Conservation (phyloP, 192 early-diverging fungal species). For the Umbelopsis sp. region DNA sequence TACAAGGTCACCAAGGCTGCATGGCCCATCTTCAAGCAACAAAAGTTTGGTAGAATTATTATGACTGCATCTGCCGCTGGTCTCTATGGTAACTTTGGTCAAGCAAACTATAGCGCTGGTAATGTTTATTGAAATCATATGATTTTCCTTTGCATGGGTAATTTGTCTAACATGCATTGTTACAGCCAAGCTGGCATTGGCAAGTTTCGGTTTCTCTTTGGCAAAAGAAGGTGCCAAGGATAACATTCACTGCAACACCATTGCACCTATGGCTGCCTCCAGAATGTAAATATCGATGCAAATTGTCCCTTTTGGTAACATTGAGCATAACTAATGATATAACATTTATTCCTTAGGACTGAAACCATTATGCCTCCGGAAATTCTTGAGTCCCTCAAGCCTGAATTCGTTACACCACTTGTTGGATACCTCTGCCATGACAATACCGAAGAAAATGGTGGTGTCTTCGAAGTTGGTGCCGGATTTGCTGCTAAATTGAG, state of each 20-base stretch:
- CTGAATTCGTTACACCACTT: constrained; percentile 95
- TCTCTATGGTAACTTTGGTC: constrained; percentile 99
- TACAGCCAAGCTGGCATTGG: constrained; percentile 91
- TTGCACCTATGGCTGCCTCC: constrained; percentile 97
- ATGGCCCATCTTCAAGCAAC: constrained; percentile 94
- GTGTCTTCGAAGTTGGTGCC: constrained; percentile 95
- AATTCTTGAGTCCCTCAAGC: constrained; percentile 92
- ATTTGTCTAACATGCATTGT: constrained; percentile 39
- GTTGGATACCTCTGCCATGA: constrained; percentile 96
- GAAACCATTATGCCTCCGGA: constrained; percentile 96
- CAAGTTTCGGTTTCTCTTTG: constrained; percentile 88
- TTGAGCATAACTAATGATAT: constrained; percentile 67
- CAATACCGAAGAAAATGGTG: constrained; percentile 75
- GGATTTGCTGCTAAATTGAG: constrained; percentile 92
- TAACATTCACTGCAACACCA: constrained; percentile 91
- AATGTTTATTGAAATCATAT: constrained; percentile 23
- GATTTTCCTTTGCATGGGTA: neutral
- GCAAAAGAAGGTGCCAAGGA: constrained; percentile 94
- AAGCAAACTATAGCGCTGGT: constrained; percentile 82
- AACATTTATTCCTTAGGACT: constrained; percentile 56
- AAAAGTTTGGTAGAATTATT: constrained; percentile 89
- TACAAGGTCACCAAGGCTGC: constrained; percentile 98
- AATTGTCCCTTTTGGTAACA: constrained; percentile 44
- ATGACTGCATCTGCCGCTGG: constrained; percentile 97
- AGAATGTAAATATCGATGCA: constrained; percentile 64